Evolutionary conservation across 2,329 filamentous ascomycete species (phyloP), one percentile per base, ranked within the genome.

Genomic region (Byssoonygena ceratinophila): DNA sequence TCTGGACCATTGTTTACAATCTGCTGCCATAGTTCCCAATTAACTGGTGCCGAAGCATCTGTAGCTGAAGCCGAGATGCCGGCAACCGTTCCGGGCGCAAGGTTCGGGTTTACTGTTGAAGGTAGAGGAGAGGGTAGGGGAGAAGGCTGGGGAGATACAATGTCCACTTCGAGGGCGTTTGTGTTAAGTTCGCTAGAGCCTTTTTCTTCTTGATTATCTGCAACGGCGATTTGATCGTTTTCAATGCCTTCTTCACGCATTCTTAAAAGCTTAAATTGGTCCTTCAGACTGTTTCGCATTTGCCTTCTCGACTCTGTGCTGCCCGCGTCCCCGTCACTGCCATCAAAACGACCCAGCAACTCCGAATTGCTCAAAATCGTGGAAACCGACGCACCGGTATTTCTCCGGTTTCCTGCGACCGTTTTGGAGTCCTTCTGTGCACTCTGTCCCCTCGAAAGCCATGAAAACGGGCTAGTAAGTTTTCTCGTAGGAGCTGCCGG

Each of bases 11-110:
- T 87, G 59, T 96, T 94, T 31, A 98, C 92, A 3, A 98, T 85
- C 22, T 85, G 82, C 66, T 98, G 91, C 92, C 92, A 98, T 36
- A 98, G 73, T 68, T 98, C 92, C 92, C 92, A 98, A 65, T 98
- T 89, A n/a, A 98, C 92, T 22, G 87, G 83, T 14, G 76, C 74
- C 23, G 73, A 70, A 29, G 75, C 72, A 62, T 90, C 86, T 12
- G 73, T 71, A 57, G 83, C 76, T 20, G 82, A 81, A 2, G 87
- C 82, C 22, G 83, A 83, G 39, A 90, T 81, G 4, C 91, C 90
- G 9, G 87, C 83, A 6, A 85, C 88, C 1, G 90, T 96, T 1
- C 90, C 90, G 0, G 90, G 90, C 0, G 88, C 83, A 41, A 96
- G 73, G 53, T 77, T 81, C 3, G 78, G 76, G 59, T 87, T 87